Base-by-base conservation (phyloP, 2,329 filamentous ascomycete genomes). In the Cordyceps farinosa region DNA sequence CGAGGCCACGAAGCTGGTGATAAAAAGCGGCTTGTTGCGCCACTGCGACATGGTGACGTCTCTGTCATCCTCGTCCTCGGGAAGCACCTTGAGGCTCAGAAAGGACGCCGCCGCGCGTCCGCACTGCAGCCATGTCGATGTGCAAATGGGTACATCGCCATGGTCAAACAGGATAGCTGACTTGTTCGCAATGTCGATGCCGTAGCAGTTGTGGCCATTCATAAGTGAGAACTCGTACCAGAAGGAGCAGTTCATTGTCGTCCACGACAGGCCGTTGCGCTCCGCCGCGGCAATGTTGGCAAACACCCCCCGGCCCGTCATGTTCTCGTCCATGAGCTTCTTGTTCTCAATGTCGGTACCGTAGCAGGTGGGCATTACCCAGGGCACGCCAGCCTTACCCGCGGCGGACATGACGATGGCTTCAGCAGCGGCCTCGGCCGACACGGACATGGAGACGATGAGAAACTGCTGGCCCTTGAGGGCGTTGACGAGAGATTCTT, bases 61-160 rank as follows among this genome's bases (percentile, higher is more conserved):
- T 50, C 53, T 63, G 64, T 75, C 73, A 5, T 66, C 66, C 60
- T 73, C 22, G 68, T 66, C 78, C 70, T 66, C 80, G 80, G 68
- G 80, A 75, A 80, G 69, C 54, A 75, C 74, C 38, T 79, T 79
- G 1, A 84, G 70, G 47, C 75, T 79, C 1, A 85, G 69, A 0
- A 84, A 69, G 0, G 70, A 73, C 1, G 84, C 84, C 13, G 87
- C 76, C 0, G 83, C 85, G 0, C 81, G 76, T 0, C 83, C 86
- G 55, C 80, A 79, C 73, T 89, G 87, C 6, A 75, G 67, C 79
- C 83, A 86, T 0, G 88, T 90, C 13, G 82, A 84, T 0, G 77
- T 82, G 65, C 82, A 84, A 68, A 88, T 83, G 61, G 74, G 79
- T 1, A 77, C 80, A 27, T 78, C 79, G 0, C 88, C 88, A 34